phyloP scores from a whole-genome alignment of 2,329 filamentous ascomycete species.

The Colletotrichum shisoi region DNA sequence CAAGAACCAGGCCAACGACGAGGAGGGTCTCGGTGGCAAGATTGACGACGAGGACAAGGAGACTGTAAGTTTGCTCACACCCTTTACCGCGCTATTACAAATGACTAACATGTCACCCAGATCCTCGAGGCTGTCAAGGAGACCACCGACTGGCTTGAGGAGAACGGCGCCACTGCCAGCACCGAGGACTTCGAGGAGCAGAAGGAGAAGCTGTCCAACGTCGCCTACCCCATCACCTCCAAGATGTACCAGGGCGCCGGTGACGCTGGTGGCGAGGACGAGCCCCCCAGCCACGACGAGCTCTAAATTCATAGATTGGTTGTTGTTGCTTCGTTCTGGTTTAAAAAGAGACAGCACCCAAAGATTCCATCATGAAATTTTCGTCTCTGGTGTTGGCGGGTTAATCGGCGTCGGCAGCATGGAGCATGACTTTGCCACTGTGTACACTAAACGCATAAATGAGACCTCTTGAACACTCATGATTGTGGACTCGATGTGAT shows the following conservation, averaged over 20 bases:
- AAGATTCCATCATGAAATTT: slow-evolving; percentile 38
- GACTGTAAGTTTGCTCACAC: slow-evolving; percentile 65
- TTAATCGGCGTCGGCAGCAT: slow-evolving; percentile 41
- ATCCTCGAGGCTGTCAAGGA: slow-evolving; percentile 97
- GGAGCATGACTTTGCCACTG: slow-evolving; percentile 36
- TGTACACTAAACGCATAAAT: slow-evolving; percentile 40
- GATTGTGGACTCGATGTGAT: background rate
- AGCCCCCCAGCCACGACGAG: slow-evolving; percentile 76
- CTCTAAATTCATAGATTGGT: slow-evolving; percentile 64
- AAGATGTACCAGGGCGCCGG: slow-evolving; percentile 83
- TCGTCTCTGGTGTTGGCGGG: slow-evolving; percentile 40
- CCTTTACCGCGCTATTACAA: slow-evolving; percentile 40
- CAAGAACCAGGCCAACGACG: slow-evolving; percentile 98
- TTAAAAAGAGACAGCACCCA: slow-evolving; percentile 38
- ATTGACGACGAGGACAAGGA: slow-evolving; percentile 99
- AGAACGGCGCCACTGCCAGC: slow-evolving; percentile 84
- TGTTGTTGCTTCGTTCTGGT: slow-evolving; percentile 38
- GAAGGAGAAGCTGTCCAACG: slow-evolving; percentile 97
- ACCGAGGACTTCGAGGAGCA: slow-evolving; percentile 99
- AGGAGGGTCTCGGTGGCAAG: slow-evolving; percentile 97
- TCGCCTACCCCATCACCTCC: slow-evolving; percentile 98
- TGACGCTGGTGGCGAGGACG: slow-evolving; percentile 72
- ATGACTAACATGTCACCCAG: slow-evolving; percentile 48
- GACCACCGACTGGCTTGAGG: slow-evolving; percentile 93
- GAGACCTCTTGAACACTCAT: slow-evolving; percentile 36